Percentiles rank a stretch among this genome's conserved stretches.
These are phyloP conservation scores for Tuber brumale DNA, from an alignment of 495 filamentous ascomycete species.

Conservation along the genomic window DNA sequence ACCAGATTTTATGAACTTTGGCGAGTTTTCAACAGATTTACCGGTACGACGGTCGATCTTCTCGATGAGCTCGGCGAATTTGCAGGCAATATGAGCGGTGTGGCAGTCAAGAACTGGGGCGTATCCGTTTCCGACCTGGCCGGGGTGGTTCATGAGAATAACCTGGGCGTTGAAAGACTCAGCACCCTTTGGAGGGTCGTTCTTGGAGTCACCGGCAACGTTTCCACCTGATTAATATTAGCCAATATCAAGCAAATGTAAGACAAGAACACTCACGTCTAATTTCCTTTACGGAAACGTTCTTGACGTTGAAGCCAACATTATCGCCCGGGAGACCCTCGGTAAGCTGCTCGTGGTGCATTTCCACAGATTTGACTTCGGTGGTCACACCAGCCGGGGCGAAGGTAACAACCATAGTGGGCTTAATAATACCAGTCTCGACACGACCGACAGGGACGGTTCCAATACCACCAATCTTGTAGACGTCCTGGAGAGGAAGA, in stretches of 20 bases:
- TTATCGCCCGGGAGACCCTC: slow-evolving; percentile 98
- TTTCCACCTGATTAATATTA: slow-evolving; percentile 59
- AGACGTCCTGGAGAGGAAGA: slow-evolving; percentile 99
- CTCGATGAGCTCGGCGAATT: slow-evolving; percentile 96
- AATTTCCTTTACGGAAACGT: slow-evolving; percentile 99
- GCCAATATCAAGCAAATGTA: background rate
- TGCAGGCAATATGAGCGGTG: slow-evolving; percentile 99
- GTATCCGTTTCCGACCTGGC: slow-evolving; percentile 98
- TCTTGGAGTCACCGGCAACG: slow-evolving; percentile 99
- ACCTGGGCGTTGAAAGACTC: slow-evolving; percentile 99
- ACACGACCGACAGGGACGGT: slow-evolving; percentile 99
- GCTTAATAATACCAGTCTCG: slow-evolving; percentile 96
- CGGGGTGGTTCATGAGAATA: slow-evolving; percentile 99
- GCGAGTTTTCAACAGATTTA: slow-evolving; percentile 81
- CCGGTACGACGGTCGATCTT: slow-evolving; percentile 99
- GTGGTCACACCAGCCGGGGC: slow-evolving; percentile 98
- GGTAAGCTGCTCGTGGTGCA: slow-evolving; percentile 93
- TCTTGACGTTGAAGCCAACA: slow-evolving; percentile 99
- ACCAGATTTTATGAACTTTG: slow-evolving; percentile 99
- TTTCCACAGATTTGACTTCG: slow-evolving; percentile 99
- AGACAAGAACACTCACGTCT: slow-evolving; percentile 53
- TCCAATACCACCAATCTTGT: slow-evolving; percentile 99
- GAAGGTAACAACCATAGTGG: slow-evolving; percentile 96
- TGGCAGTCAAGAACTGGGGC: slow-evolving; percentile 98
- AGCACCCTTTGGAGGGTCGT: slow-evolving; percentile 82